Percentiles rank a stretch among this genome's conserved stretches.
phyloP scores from a whole-genome alignment of 2,329 filamentous ascomycete genomes.

The Sporothrix euskadiensis region DNA sequence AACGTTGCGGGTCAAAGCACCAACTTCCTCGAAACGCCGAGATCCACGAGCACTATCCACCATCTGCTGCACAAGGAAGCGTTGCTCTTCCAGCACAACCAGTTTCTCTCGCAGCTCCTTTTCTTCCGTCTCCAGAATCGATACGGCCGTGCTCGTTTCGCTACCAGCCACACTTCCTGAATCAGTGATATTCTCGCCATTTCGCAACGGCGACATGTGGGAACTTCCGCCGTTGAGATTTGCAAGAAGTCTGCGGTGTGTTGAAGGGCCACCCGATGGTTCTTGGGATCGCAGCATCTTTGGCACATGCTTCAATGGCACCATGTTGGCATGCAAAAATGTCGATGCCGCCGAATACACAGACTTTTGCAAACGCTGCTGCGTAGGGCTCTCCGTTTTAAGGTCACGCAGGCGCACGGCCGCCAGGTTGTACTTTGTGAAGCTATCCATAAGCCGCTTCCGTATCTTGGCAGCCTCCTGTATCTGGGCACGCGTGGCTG shows the following conservation, averaged over 20 bases:
- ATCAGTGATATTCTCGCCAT: slow-evolving; percentile 51
- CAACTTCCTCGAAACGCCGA: slow-evolving; percentile 82
- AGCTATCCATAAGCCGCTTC: slow-evolving; percentile 85
- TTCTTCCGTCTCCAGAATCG: slow-evolving; percentile 74
- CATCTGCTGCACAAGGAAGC: slow-evolving; percentile 86
- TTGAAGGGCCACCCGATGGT: slow-evolving; percentile 33
- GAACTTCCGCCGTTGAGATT: slow-evolving; percentile 31
- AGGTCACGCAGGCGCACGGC: slow-evolving; percentile 80
- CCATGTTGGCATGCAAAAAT: slow-evolving; percentile 87
- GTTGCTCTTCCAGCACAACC: slow-evolving; percentile 86
- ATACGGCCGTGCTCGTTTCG: slow-evolving; percentile 56
- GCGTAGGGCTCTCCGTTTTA: slow-evolving; percentile 69
- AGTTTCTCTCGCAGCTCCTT: slow-evolving; percentile 76
- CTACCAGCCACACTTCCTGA: slow-evolving; percentile 51
- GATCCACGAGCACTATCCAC: slow-evolving; percentile 73
- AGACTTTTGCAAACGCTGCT: slow-evolving; percentile 73
- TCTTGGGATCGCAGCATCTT: slow-evolving; percentile 58
- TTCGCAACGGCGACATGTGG: slow-evolving; percentile 47
- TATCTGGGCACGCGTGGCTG: slow-evolving; percentile 65
- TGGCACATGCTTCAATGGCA: slow-evolving; percentile 76
- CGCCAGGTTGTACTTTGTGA: slow-evolving; percentile 81
- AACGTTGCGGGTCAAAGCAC: slow-evolving; percentile 73
- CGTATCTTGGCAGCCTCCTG: slow-evolving; percentile 84
- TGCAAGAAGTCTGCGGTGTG: slow-evolving; percentile 39
- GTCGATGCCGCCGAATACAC: slow-evolving; percentile 79